These are phyloP conservation scores for Moesziomyces sp. DNA, from an alignment of 1,284 basidiomycete species.

Conservation along the genomic window DNA sequence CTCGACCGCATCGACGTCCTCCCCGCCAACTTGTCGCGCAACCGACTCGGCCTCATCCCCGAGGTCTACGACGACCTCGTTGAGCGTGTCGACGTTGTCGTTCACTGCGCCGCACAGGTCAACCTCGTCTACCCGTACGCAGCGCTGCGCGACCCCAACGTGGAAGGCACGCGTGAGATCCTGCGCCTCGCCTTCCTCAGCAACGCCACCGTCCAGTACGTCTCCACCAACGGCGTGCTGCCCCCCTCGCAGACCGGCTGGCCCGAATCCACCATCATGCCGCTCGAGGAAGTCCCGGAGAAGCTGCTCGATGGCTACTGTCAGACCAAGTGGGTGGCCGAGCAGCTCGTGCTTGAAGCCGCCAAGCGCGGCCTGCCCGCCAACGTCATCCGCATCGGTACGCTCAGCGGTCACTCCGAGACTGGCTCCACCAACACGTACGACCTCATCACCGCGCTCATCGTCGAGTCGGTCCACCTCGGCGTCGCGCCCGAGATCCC, in stretches of 20 bases:
- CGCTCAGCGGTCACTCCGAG: constrained; percentile 64
- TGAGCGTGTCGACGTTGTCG: constrained; percentile 57
- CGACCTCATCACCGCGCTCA: constrained; percentile 63
- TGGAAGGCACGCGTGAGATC: constrained; percentile 67
- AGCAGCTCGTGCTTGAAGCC: constrained; percentile 65
- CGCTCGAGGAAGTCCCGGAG: constrained; percentile 60
- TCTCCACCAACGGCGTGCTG: constrained; percentile 68
- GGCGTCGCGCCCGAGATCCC: constrained; percentile 62
- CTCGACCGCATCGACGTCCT: constrained; percentile 64
- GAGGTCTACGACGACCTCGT: constrained; percentile 59
- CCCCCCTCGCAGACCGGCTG: constrained; percentile 62
- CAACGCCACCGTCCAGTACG: constrained; percentile 65
- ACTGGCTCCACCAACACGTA: constrained; percentile 66
- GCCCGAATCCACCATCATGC: constrained; percentile 58
- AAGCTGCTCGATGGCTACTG: constrained; percentile 68
- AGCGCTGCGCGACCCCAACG: constrained; percentile 65
- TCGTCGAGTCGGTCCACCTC: constrained; percentile 65
- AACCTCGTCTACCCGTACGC: constrained; percentile 68
- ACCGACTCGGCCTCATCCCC: constrained; percentile 57
- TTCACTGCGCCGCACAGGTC: constrained; percentile 66
- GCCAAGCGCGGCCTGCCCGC: constrained; percentile 62
- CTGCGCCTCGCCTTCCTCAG: constrained; percentile 65
- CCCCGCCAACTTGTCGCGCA: constrained; percentile 62
- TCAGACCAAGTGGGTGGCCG: constrained; percentile 69
- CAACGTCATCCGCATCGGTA: constrained; percentile 66